These are phyloP conservation scores for Pseudovirgaria hyperparasitica DNA, from an alignment of 2,329 filamentous ascomycete genomes.

Conservation along the genomic window DNA sequence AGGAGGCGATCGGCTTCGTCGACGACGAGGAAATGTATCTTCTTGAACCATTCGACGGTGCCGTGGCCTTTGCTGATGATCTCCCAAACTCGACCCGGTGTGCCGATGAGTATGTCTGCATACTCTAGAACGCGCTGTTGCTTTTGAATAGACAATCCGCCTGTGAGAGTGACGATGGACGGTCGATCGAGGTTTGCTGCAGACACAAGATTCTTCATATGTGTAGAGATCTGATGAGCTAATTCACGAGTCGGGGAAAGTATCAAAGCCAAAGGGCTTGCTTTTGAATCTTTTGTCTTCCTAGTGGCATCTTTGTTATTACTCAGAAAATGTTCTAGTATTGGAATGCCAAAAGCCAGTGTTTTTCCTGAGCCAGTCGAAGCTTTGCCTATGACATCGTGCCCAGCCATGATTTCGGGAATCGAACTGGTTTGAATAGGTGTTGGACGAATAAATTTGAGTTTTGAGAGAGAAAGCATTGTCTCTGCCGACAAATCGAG, in stretches of 20 bases:
- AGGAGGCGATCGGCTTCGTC: slow-evolving; percentile 90
- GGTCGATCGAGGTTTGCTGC: slow-evolving; percentile 48
- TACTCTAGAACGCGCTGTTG: slow-evolving; percentile 73
- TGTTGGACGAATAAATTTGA: slow-evolving; percentile 73
- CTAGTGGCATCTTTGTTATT: slow-evolving; percentile 2
- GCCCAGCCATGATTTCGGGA: slow-evolving; percentile 67
- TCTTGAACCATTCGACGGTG: slow-evolving; percentile 56
- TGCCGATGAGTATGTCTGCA: slow-evolving; percentile 87
- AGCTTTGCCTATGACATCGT: slow-evolving; percentile 91
- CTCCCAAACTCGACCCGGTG: slow-evolving; percentile 89
- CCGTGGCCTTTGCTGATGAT: slow-evolving; percentile 66
- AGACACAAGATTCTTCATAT: slow-evolving; percentile 64
- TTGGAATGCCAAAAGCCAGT: slow-evolving; percentile 84
- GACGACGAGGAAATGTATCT: slow-evolving; percentile 71
- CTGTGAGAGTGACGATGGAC: slow-evolving; percentile 72
- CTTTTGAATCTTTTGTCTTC: slow-evolving; percentile 18
- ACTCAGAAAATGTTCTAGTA: slow-evolving; percentile 68
- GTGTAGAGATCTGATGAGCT: slow-evolving; percentile 78
- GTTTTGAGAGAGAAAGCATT: slow-evolving; percentile 60
- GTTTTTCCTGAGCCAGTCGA: slow-evolving; percentile 96
- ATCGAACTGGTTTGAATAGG: slow-evolving; percentile 70
- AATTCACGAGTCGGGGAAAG: slow-evolving; percentile 87
- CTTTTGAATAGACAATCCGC: slow-evolving; percentile 87
- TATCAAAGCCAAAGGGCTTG: slow-evolving; percentile 54
- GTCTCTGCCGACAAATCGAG: slow-evolving; percentile 61